These are phyloP conservation scores for Diaporthe citri DNA, from an alignment of 2,329 filamentous ascomycete genomes.

Conservation along the genomic window DNA sequence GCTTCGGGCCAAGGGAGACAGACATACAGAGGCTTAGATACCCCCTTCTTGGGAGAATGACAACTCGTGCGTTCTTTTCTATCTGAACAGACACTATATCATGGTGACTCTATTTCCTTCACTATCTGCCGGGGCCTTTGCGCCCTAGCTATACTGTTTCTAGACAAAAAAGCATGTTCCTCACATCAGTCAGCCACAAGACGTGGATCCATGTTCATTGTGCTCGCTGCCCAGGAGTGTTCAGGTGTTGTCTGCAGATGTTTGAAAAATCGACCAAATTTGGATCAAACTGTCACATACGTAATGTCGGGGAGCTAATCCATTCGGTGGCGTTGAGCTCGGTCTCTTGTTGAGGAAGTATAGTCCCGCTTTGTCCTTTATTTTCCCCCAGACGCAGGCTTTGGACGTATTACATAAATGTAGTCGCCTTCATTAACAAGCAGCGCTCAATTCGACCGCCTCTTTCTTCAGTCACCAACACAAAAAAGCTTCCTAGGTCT, in stretches of 20 bases:
- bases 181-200: not conserved
- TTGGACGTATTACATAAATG: not conserved
- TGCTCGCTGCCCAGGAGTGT: not conserved
- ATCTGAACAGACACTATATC: no score
- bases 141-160: no score
- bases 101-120: no score
- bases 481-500: not conserved
- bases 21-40: no score
- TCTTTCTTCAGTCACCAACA: not conserved
- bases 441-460: not conserved
- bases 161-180: no score
- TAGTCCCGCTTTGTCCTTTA: not conserved
- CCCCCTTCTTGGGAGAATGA: no score
- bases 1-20: no score
- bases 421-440: not conserved
- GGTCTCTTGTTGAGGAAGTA: not conserved
- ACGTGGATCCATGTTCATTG: not conserved
- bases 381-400: not conserved
- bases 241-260: not conserved
- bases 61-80: no score
- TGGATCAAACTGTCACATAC: not conserved
- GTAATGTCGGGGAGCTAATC: not conserved
- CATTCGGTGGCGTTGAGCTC: not conserved
- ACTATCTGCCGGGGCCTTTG: no score
- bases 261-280: not conserved